Evolutionary conservation across 148 eudicot species (phyloP).

Genomic region (Rhododendron williamsianum): DNA sequence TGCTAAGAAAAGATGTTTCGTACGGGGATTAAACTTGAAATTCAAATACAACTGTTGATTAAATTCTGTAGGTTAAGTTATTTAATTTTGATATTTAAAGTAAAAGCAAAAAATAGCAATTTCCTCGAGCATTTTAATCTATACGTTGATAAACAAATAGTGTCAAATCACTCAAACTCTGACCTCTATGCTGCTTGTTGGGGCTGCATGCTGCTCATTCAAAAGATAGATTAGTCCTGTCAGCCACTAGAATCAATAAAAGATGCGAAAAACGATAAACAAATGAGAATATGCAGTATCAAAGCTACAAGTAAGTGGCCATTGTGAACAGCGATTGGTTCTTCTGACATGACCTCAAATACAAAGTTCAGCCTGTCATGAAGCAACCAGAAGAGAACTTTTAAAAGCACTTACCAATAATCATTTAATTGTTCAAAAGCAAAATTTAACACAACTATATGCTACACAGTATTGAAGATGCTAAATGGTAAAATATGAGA

Average conservation of each 20-base stretch:
- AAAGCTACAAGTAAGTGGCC: neutral
- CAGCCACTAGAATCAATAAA: conserved; percentile 61
- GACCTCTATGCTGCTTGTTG: conserved; percentile 53
- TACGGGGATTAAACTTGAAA: neutral
- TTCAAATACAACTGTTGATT: neutral
- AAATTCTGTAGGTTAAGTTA: neutral
- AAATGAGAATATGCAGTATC: neutral
- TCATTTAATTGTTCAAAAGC: neutral
- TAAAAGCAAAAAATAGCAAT: neutral
- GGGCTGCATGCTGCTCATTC: conserved; percentile 58
- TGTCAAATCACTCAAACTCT: conserved; percentile 21
- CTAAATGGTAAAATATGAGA: neutral
- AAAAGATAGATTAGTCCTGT: conserved; percentile 71
- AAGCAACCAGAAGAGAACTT: neutral
- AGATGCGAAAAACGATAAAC: conserved; percentile 23
- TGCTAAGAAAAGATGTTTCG: neutral
- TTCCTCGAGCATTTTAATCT: neutral
- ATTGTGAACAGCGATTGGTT: neutral
- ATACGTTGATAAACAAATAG: neutral
- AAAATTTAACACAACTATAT: neutral
- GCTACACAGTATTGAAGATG: neutral
- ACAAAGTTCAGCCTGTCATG: neutral
- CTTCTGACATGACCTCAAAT: neutral
- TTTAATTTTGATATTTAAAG: neutral
- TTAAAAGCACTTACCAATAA: neutral